Conservation (phyloP, 2,329 filamentous ascomycete species). For the Arachnopeziza araneosa region DNA sequence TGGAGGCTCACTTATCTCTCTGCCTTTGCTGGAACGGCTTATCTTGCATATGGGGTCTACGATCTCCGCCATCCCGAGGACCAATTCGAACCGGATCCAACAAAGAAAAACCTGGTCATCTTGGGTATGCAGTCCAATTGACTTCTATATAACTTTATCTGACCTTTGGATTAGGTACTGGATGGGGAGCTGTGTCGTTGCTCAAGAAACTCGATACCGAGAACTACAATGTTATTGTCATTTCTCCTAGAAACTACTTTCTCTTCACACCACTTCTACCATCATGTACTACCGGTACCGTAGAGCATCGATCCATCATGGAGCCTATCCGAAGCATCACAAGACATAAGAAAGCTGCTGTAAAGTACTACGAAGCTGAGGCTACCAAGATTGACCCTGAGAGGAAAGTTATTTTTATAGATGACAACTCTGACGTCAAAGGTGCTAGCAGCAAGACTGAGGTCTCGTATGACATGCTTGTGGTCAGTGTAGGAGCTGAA, state of each 20-base stretch:
- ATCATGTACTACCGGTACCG: constrained; percentile 93
- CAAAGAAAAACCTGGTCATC: constrained; percentile 95
- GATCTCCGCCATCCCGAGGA: constrained; percentile 73
- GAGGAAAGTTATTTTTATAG: constrained; percentile 81
- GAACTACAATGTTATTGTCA: constrained; percentile 98
- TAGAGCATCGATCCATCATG: constrained; percentile 99
- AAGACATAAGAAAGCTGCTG: constrained; percentile 86
- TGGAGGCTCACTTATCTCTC: constrained; percentile 82
- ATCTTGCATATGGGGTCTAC: constrained; percentile 77
- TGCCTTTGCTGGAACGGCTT: constrained; percentile 61
- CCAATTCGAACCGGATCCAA: constrained; percentile 73
- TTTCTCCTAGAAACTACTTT: constrained; percentile 99
- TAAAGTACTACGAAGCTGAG: constrained; percentile 97
- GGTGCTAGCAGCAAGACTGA: constrained; percentile 76
- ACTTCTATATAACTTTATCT: not conserved
- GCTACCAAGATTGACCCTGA: constrained; percentile 92
- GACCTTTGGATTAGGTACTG: constrained; percentile 60
- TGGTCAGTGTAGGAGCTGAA: constrained; percentile 94
- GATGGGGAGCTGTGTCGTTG: constrained; percentile 93
- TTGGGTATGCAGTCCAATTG: constrained; percentile 58
- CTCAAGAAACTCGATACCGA: constrained; percentile 98
- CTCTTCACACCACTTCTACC: constrained; percentile 96
- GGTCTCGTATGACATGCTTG: constrained; percentile 96
- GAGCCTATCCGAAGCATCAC: constrained; percentile 95
- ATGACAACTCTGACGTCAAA: constrained; percentile 90